phyloP scores from a whole-genome alignment of 495 filamentous ascomycete genomes.

The Aspergillus nidulans region DNA sequence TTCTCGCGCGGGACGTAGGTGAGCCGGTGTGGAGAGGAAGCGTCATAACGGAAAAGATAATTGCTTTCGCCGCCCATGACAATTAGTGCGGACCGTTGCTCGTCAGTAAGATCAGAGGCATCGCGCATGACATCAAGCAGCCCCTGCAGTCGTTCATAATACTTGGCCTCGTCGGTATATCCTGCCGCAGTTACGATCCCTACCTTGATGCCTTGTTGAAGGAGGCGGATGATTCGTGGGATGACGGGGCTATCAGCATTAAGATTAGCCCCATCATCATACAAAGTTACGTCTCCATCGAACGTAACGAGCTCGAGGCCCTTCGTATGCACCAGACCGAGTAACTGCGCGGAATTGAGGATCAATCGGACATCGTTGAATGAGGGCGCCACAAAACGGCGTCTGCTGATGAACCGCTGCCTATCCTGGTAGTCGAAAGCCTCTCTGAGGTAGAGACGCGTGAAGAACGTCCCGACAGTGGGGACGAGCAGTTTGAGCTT shows the following conservation, averaged over 20 bases:
- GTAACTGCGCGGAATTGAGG: conserved; percentile 89
- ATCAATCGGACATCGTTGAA: conserved; percentile 96
- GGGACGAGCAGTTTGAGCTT: conserved; percentile 93
- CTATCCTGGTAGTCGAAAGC: conserved; percentile 89
- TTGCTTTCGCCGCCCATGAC: conserved; percentile 91
- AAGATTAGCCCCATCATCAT: conserved; percentile 85
- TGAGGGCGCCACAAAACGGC: conserved; percentile 91
- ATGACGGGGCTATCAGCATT: conserved; percentile 72
- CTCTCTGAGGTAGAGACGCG: conserved; percentile 73
- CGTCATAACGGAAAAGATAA: conserved; percentile 75
- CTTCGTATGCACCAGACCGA: conserved; percentile 66
- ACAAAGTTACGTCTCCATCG: conserved; percentile 95
- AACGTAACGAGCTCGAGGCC: conserved; percentile 80
- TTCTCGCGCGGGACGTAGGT: conserved; percentile 59
- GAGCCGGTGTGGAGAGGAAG: conserved; percentile 29
- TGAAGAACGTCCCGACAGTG: conserved; percentile 87
- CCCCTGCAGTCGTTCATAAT: conserved; percentile 79
- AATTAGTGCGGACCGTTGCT: conserved; percentile 71
- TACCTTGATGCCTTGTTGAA: conserved; percentile 61
- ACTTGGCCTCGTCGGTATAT: conserved; percentile 79
- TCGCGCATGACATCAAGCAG: conserved; percentile 76
- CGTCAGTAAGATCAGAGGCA: conserved; percentile 49
- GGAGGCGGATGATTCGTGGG: conserved; percentile 64
- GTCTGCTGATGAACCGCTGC: conserved; percentile 78
- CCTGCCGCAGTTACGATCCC: conserved; percentile 97